phyloP scores from a whole-genome alignment of 768 basidiomycete species.

The Amanita muscaria region DNA sequence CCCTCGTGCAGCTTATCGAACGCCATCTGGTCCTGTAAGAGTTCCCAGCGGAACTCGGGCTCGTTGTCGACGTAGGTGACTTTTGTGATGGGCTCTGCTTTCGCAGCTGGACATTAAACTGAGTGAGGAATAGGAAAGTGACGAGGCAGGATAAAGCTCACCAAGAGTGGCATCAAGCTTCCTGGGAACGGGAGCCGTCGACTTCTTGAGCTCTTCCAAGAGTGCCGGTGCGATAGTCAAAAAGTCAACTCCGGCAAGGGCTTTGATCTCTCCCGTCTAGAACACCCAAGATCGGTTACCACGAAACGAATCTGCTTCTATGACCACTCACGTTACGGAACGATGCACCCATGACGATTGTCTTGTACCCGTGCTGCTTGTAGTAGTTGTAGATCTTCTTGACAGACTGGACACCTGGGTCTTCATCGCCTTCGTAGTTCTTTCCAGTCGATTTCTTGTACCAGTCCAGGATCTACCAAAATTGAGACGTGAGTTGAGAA shows the following conservation, averaged over 20 bases:
- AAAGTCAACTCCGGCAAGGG: slow-evolving; percentile 95
- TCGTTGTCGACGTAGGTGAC: slow-evolving; percentile 87
- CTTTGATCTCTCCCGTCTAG: slow-evolving; percentile 85
- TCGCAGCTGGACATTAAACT: slow-evolving; percentile 29
- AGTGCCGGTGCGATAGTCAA: slow-evolving; percentile 89
- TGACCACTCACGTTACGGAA: slow-evolving; percentile 88
- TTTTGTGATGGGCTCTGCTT: slow-evolving; percentile 62
- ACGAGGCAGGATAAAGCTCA: slow-evolving; percentile 24
- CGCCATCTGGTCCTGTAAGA: slow-evolving; percentile 94
- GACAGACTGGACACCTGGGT: slow-evolving; percentile 94
- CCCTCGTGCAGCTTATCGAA: slow-evolving; percentile 98
- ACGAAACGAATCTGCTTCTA: too few relatives aligned
- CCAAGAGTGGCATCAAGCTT: slow-evolving; percentile 64
- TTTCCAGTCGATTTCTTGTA: slow-evolving; percentile 90
- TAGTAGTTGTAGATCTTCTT: slow-evolving; percentile 99
- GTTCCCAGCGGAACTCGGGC: slow-evolving; percentile 90
- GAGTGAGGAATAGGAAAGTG: slow-evolving; percentile 4
- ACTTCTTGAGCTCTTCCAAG: slow-evolving; percentile 88
- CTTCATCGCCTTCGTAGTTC: slow-evolving; percentile 82
- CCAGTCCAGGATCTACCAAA: slow-evolving; percentile 89
- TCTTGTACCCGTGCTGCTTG: slow-evolving; percentile 97
- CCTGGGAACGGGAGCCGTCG: slow-evolving; percentile 70
- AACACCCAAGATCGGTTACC: neutral
- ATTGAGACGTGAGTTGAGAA: slow-evolving; percentile 9
- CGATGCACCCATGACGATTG: slow-evolving; percentile 99